Evolutionary conservation across 1,284 basidiomycete genomes (phyloP), one percentile per base, ranked within the genome.

Genomic region (Agaricales sp.): DNA sequence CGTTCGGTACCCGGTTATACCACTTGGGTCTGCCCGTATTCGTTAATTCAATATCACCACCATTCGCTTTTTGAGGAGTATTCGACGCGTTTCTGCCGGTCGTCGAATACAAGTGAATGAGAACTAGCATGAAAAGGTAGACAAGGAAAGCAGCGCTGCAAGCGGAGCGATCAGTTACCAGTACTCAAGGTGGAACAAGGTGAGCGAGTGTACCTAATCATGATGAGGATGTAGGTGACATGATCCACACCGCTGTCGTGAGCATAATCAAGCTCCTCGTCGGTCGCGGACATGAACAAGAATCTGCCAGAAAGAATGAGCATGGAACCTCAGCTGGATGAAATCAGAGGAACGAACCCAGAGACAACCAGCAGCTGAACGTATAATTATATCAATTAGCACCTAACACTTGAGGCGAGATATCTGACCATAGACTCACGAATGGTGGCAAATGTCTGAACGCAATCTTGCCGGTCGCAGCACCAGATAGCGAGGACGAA

Each of bases 241-340:
- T 93, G 89, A 61, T 93, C 91, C 78, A 92, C 85, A 46, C 77
- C 84, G 25, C 71, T 68, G 20, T 75, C 75, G 56, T 87, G 72
- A 12, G 84, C 78, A 53, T 74, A 84, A 25, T 73, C 59, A 38
- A 94, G 68, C 61, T 94, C 89, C 66, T 96, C 92, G 61, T 95
- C 90, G 0, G 92, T 95, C 0, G 84, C 91, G 12, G 87, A 87
- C 77, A 94, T 91, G 72, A 95, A 95, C 11, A 92, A 67, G 1
- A 90, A 59, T 2, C 85, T 77, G 63, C 25, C 13, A 41, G 20
- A 25, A 47, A 50, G 19, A 16, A 50, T 22, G 52, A 37, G 48
- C 43, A 13, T 21, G 30, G 13, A 37, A 45, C 24, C 43, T 39
- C 38, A 43, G 35, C 23, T 41, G 25, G 43, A 41, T 30, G 2